Conservation (phyloP, 1,284 basidiomycete genomes). For the Austroboletus niveus region DNA sequence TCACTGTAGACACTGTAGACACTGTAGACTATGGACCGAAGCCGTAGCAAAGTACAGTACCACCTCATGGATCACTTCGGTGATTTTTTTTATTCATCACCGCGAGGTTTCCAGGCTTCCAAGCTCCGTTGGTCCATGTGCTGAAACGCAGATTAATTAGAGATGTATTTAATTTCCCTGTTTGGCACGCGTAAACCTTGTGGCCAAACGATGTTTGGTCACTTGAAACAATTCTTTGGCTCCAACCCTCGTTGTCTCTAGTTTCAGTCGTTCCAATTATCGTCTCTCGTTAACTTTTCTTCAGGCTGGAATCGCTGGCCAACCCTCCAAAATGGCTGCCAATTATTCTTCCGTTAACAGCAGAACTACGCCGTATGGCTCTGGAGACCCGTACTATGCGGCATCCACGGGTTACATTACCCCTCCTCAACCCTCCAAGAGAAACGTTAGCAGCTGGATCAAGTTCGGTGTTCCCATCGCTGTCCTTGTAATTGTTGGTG, state of each 20-base stretch:
- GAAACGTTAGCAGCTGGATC: slow-evolving; percentile 47
- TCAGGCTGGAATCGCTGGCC: slow-evolving; percentile 12
- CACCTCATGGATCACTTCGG: too few species aligned
- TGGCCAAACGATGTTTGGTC: slow-evolving; percentile 6
- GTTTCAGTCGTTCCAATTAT: slow-evolving; percentile 8
- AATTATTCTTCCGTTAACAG: slow-evolving; percentile 47
- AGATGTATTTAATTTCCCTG: not conserved
- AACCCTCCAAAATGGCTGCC: slow-evolving; percentile 28
- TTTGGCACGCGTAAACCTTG: slow-evolving; percentile 16
- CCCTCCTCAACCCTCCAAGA: slow-evolving; percentile 39
- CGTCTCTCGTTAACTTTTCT: slow-evolving; percentile 29
- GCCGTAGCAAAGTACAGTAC: too few species aligned
- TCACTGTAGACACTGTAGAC: too few species aligned
- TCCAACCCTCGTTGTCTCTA: not conserved
- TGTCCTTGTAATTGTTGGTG: slow-evolving; percentile 57
- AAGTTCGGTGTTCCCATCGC: slow-evolving; percentile 55
- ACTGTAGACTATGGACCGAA: too few species aligned
- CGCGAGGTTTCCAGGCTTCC: too few species aligned
- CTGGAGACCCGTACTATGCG: slow-evolving; percentile 63
- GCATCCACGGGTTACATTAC: slow-evolving; percentile 66
- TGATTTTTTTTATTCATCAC: too few species aligned
- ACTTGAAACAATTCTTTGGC: not conserved
- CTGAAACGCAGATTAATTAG: too few species aligned
- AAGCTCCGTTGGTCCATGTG: too few species aligned
- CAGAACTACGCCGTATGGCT: slow-evolving; percentile 44